These are phyloP conservation scores for Hylodesmum podocarpum DNA, from an alignment of 306 rosid species.

Conservation along the genomic window DNA sequence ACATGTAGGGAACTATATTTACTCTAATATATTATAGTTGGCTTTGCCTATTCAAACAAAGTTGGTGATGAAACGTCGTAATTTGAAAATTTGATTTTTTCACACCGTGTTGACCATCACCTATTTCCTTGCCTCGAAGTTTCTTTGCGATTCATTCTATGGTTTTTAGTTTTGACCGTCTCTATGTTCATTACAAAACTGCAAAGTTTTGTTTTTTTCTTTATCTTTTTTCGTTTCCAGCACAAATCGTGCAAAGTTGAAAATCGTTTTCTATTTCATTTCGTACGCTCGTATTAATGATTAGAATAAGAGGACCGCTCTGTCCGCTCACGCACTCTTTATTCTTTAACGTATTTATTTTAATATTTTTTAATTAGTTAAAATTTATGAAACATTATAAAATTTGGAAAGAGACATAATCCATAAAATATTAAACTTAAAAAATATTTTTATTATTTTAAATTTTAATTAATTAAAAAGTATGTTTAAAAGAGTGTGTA, in stretches of 20 bases:
- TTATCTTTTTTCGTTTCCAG: too few relatives aligned
- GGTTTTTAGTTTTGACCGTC: not conserved
- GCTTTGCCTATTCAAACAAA: constrained; percentile 14
- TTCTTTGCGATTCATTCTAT: not conserved
- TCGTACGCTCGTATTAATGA: too few relatives aligned
- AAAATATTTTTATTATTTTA: too few relatives aligned
- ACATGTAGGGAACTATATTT: not conserved
- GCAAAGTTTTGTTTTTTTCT: not conserved
- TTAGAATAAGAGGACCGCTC: too few relatives aligned
- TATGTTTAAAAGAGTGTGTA: too few relatives aligned
- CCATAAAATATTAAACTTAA: too few relatives aligned
- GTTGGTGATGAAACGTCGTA: not conserved
- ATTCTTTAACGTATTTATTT: too few relatives aligned
- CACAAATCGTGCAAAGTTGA: not conserved
- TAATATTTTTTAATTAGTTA: too few relatives aligned
- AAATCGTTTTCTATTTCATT: not conserved
- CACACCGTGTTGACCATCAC: not conserved
- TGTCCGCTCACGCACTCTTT: too few relatives aligned
- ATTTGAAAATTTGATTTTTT: not conserved
- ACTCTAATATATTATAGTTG: not conserved
- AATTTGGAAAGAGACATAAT: too few relatives aligned
- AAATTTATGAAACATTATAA: too few relatives aligned
- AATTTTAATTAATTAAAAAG: too few relatives aligned
- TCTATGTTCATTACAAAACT: not conserved
- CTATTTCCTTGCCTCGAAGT: not conserved